Percentiles rank a stretch among this genome's conserved stretches.
phyloP scores from a whole-genome alignment of 345 rosid genomes.

The Pugionium cornutum region DNA sequence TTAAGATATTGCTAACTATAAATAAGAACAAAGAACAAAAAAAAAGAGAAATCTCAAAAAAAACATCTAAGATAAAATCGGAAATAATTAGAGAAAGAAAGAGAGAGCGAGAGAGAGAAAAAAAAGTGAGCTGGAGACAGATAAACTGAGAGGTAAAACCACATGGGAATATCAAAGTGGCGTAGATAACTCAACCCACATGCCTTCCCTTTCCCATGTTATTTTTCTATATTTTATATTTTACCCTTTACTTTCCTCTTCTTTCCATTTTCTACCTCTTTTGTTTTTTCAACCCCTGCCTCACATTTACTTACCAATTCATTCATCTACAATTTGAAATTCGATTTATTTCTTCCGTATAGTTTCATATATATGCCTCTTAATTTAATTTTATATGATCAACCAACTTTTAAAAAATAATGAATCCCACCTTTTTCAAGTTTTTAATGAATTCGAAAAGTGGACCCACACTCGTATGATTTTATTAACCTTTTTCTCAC shows the following conservation, averaged over 20 bases:
- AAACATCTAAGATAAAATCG: not conserved
- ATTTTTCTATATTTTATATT: slow-evolving; percentile 22
- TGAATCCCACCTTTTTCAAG: slow-evolving; percentile 27
- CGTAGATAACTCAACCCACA: slow-evolving; percentile 38
- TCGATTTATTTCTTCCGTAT: not conserved
- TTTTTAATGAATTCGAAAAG: slow-evolving; percentile 19
- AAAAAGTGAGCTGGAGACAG: slow-evolving; percentile 64
- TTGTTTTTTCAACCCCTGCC: not conserved
- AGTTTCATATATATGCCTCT: not conserved
- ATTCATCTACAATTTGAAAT: not conserved
- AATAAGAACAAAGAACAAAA: slow-evolving; percentile 1
- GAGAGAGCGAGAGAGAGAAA: not conserved
- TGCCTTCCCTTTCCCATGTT: slow-evolving; percentile 21
- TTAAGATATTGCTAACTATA: not conserved
- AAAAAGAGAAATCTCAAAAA: not conserved
- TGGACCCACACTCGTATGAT: slow-evolving; percentile 26
- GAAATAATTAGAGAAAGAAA: not conserved
- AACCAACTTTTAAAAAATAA: slow-evolving; percentile 23
- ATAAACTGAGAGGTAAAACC: slow-evolving; percentile 54
- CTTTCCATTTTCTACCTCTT: not conserved
- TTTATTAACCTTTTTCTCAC: not conserved
- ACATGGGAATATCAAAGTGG: slow-evolving; percentile 50
- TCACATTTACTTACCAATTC: not conserved
- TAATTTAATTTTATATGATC: slow-evolving; percentile 8
- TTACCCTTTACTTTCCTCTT: slow-evolving; percentile 2